Base-by-base conservation (phyloP, 768 basidiomycete genomes). In the Pleurotus tuber-regium region DNA sequence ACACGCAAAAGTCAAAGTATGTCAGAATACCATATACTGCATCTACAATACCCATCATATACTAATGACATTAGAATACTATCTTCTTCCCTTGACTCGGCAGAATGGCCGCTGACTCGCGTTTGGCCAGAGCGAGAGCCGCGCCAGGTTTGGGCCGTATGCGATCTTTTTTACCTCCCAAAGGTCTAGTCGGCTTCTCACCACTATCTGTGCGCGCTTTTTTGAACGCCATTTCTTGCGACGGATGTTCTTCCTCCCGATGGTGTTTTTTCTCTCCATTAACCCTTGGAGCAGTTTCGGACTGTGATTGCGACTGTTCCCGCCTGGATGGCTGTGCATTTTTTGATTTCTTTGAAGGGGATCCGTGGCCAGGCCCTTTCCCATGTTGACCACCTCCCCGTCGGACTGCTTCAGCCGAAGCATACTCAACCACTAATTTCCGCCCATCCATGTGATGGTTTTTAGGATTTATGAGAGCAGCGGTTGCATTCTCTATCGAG, bases 371-470 rank as follows among this genome's bases (percentile, higher is more conserved):
- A 18, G 9, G 18, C 16, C 29, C 31, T 19, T 48, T 48, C 30
- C n/a, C 46, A 48, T 48, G 46, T 16, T 29, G 28, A 39, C 28
- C 44, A 18, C 56, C 85, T n/a, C 92, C 90, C 3, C 93, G 81
- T 16, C 89, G 83, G 29, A 94, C 90, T 5, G 92, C 93, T 11
- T 94, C 92, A 6, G 87, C 76, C 31, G 87, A 85, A n/a, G 92
- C 93, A 57, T 86, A 95, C 68, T 95, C 89, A 25, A 98, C 82
- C 3, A 88, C 84, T 46, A 99, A 80, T 44, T 87, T 83, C 43
- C 95, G 79, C 6, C 92, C 92, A 65, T 91, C 79, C 44, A 96
- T 75, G 38, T 77, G 79, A 66, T 93, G 89, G 65, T 97, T 97
- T 61, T 84, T 82, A 46, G 85, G 79, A 60, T 97, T 91, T 57